Percentiles rank a stretch among this genome's conserved stretches.
Conservation (phyloP, 73 alveolate species). For the Tetrahymena malaccensis region DNA sequence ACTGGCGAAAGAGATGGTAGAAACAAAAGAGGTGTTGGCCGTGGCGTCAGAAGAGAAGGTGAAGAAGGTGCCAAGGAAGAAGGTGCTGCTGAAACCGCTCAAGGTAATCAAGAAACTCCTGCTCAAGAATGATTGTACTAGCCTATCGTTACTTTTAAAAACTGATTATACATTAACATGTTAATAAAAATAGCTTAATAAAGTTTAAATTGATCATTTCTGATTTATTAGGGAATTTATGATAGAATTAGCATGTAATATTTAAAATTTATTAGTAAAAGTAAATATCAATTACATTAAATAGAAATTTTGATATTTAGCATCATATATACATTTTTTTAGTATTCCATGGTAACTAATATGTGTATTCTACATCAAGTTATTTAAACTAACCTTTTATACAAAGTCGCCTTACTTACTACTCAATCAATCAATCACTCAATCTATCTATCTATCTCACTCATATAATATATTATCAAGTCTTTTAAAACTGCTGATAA, state of each 20-base stretch:
- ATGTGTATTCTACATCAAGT: not conserved
- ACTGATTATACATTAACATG: not conserved
- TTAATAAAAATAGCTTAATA: not conserved
- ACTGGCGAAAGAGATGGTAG: not conserved
- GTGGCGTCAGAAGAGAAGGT: not conserved
- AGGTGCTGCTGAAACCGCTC: constrained; percentile 1
- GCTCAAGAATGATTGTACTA: not conserved
- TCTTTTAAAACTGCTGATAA: not conserved
- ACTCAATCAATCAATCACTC: not conserved
- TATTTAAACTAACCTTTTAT: not conserved
- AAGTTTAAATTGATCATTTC: not conserved
- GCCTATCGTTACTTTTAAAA: not conserved
- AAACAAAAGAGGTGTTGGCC: not conserved
- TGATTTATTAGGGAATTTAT: not conserved
- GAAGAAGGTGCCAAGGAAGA: not conserved
- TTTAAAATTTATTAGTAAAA: not conserved
- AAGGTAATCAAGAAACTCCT: not conserved
- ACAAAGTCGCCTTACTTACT: not conserved
- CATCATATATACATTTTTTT: not conserved
- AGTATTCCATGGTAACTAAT: not conserved
- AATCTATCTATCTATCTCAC: too few species aligned
- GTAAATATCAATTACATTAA: not conserved
- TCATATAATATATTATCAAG: not conserved
- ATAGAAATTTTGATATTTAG: not conserved
- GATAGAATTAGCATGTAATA: not conserved